Evolutionary conservation across 257 asterid genomes (phyloP).

Genomic region (Rauvolfia tetraphylla): DNA sequence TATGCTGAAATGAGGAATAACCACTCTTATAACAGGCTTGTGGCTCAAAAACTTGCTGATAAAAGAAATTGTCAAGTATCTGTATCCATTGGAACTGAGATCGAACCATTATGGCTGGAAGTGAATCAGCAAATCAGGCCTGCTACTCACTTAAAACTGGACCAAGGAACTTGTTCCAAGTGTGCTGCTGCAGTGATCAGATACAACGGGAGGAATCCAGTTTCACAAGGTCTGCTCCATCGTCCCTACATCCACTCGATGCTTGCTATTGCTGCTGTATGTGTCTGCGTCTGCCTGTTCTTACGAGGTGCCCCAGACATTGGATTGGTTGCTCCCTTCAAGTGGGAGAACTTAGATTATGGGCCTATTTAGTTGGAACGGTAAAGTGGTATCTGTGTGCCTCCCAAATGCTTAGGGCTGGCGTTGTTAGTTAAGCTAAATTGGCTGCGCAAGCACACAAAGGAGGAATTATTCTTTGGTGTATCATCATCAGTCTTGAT

Average conservation of each 20-base stretch:
- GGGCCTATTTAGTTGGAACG: slow-evolving; percentile 40
- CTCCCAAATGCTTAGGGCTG: neutral
- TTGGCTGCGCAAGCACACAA: slow-evolving; percentile 5
- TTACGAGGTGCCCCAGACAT: slow-evolving; percentile 62
- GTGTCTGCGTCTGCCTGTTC: slow-evolving; percentile 76
- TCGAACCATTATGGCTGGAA: slow-evolving; percentile 29
- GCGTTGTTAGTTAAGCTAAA: neutral
- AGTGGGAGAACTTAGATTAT: slow-evolving; percentile 67
- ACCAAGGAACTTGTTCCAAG: slow-evolving; percentile 52
- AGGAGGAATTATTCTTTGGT: neutral
- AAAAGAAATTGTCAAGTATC: slow-evolving; percentile 45
- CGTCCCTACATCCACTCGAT: slow-evolving; percentile 71
- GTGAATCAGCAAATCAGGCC: slow-evolving; percentile 19
- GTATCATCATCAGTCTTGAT: neutral
- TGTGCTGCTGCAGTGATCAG: slow-evolving; percentile 51
- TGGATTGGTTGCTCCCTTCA: slow-evolving; percentile 52
- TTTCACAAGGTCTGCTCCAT: slow-evolving; percentile 58
- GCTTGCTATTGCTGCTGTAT: slow-evolving; percentile 82
- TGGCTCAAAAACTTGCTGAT: slow-evolving; percentile 52
- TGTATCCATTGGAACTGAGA: slow-evolving; percentile 41
- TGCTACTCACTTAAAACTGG: slow-evolving; percentile 10
- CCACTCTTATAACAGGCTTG: slow-evolving; percentile 57
- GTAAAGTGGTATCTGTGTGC: neutral
- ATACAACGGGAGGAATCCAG: slow-evolving; percentile 31
- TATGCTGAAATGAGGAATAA: slow-evolving; percentile 71